Evolutionary conservation across 2,329 filamentous ascomycete genomes (phyloP), one percentile per base, ranked within the genome.

Genomic region (Ophiostoma himal-ulmi): DNA sequence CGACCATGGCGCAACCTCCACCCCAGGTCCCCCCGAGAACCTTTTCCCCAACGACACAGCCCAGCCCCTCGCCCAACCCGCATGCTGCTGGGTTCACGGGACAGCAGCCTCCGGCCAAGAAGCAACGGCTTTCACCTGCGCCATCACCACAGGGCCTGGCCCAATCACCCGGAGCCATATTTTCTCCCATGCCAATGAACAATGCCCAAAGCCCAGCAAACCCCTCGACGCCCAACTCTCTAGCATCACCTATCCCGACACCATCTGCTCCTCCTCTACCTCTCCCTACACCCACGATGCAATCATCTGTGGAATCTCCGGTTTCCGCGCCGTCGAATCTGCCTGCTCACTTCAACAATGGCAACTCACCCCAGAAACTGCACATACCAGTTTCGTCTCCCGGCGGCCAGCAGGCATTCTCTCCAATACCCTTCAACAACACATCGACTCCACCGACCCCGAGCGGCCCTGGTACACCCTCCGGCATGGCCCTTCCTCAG

Each of bases 261-360:
- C 62, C 36, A 67, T 72, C 54, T 11, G 62, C 72, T 7, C 66
- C 48, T 26, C 37, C 67, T 22, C 69, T 69, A 83, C 69, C 91
- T 87, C 79, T 89, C 88, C 73, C 88, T 88, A 74, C 84, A 86
- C 39, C 88, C 86, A 71, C 84, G 84, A 67, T 84, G 7, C 70
- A 72, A 1, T 71, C 73, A 1, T 39, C 68, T 2, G n/a, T 62
- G 0, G 70, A 64, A 3, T 72, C 73, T 22, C 44, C 71, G 11
- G 37, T 64, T 34, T 30, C 73, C 20, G 20, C 71, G 3, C 67
- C 69, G 10, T 20, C 69, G 6, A 72, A 65, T 4, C 36, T 65
- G 13, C 57, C 57, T 34, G 11, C 57, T 10, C 57, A 62, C 52
- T 17, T 39, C 17, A 34, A 69, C 17, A 34, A 70, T n/a, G 69